A percentile compares a stretch with the other conserved stretches of the same genome.
These are phyloP conservation scores for Rhodomyrtus tomentosa DNA, from an alignment of 345 rosid genomes.

Conservation along the genomic window DNA sequence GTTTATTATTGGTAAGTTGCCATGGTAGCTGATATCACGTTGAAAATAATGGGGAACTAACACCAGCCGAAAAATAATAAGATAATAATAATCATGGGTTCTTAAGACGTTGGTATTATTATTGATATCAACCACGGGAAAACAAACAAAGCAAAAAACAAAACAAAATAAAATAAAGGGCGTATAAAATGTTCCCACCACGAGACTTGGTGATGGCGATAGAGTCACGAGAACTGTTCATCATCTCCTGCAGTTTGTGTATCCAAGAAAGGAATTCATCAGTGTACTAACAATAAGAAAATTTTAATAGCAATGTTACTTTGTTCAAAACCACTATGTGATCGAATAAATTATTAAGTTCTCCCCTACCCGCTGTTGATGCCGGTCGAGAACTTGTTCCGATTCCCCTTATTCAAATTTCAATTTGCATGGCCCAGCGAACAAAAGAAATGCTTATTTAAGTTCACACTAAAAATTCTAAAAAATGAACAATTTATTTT, in stretches of 20 bases:
- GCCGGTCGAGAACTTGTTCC: not conserved
- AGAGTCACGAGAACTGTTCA: not conserved
- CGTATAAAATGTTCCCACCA: not conserved
- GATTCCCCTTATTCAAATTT: not conserved
- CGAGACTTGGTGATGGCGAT: not conserved
- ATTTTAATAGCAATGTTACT: not conserved
- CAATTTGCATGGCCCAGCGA: not conserved
- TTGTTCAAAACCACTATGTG: not conserved
- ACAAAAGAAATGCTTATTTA: not conserved
- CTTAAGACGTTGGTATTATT: not conserved
- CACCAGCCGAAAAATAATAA: not conserved
- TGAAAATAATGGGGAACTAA: conserved; percentile 8
- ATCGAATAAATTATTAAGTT: not conserved
- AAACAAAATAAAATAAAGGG: not conserved
- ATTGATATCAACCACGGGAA: not conserved
- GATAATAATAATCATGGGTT: not conserved
- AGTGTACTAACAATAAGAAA: not conserved
- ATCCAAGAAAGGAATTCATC: not conserved
- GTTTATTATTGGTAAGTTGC: not conserved
- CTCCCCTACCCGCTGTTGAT: not conserved
- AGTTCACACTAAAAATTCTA: not conserved
- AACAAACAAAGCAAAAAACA: not conserved
- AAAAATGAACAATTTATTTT: not conserved
- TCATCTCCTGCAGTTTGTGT: not conserved
- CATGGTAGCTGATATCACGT: conserved; percentile 7